A percentile compares a stretch with the other conserved stretches of the same genome.
Evolutionary conservation across 2,329 filamentous ascomycete genomes (phyloP).

Genomic region (Penicillium sp.): DNA sequence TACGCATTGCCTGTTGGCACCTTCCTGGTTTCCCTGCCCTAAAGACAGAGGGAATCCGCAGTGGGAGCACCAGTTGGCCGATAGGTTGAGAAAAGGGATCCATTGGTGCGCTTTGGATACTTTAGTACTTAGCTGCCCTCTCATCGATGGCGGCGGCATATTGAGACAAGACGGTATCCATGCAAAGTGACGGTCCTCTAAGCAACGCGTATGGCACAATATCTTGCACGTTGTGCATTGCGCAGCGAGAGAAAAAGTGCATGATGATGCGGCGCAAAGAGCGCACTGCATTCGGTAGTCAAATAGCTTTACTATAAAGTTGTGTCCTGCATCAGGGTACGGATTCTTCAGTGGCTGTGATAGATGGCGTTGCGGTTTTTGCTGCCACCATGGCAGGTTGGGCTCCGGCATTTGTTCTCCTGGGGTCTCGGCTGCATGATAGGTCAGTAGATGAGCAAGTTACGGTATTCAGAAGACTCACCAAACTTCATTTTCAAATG

Average conservation of each 20-base stretch:
- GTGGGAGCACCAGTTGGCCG: slow-evolving; percentile 1
- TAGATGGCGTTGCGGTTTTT: no score
- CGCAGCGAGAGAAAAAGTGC: not conserved
- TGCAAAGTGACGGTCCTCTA: not conserved
- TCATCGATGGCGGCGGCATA: not conserved
- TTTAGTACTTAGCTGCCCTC: not conserved
- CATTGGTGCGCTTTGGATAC: not conserved
- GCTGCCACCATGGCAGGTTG: no score
- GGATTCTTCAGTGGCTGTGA: not conserved
- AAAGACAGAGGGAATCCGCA: slow-evolving; percentile 2
- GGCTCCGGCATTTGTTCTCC: not conserved
- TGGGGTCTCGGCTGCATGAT: not conserved
- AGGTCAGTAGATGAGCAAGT: not conserved
- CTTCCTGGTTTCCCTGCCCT: slow-evolving; percentile 2
- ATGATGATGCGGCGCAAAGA: not conserved
- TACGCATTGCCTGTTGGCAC: slow-evolving; percentile 1
- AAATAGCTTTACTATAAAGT: not conserved
- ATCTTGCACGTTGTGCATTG: slow-evolving; percentile 7
- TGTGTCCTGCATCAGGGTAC: not conserved
- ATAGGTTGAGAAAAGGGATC: not conserved
- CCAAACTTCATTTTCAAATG: not conserved
- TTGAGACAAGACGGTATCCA: not conserved
- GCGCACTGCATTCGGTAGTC: not conserved
- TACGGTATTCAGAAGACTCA: not conserved
- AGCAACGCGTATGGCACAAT: not conserved